phyloP scores from a whole-genome alignment of 108 stramenopile species.

The Pseudonitzschia multistriata region DNA sequence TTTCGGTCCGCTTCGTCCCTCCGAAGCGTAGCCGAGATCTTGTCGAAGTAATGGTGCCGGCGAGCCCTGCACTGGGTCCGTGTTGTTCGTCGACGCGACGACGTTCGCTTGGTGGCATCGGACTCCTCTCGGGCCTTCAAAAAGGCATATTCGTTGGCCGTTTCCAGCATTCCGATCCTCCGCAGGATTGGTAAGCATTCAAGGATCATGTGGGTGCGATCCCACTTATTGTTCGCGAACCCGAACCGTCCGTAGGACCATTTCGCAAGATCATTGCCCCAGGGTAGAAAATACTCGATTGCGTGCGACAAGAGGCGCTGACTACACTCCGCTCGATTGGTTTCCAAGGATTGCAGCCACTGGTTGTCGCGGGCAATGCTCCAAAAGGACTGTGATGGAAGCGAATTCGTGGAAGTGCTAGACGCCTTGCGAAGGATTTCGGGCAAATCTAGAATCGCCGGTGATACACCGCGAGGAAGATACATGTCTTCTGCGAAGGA shows the following conservation, averaged over 20 bases:
- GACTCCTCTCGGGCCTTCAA: neutral
- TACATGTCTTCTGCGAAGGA: constrained; percentile 17
- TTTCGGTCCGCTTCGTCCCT: constrained; percentile 19
- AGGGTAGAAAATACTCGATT: neutral
- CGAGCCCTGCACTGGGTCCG: constrained; percentile 12
- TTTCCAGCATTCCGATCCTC: constrained; percentile 12
- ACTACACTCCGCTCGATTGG: neutral
- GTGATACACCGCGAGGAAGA: constrained; percentile 12
- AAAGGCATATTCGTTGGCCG: constrained; percentile 1
- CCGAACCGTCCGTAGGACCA: constrained; percentile 18
- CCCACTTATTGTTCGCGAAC: neutral
- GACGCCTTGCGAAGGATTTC: constrained; percentile 13
- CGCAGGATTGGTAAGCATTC: constrained; percentile 19
- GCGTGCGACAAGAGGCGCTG: neutral
- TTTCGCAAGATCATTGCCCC: neutral
- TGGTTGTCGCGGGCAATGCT: neutral
- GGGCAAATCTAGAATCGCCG: constrained; percentile 14
- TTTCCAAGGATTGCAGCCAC: neutral
- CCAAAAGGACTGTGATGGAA: neutral
- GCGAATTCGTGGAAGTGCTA: neutral
- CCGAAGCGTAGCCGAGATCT: constrained; percentile 11
- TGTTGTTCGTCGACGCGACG: neutral
- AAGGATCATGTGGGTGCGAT: constrained; percentile 1
- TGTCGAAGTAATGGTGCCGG: constrained; percentile 31
- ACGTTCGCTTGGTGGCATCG: neutral